Base-by-base conservation (phyloP, 192 early-diverging fungal genomes). In the Coemansia sp. region DNA sequence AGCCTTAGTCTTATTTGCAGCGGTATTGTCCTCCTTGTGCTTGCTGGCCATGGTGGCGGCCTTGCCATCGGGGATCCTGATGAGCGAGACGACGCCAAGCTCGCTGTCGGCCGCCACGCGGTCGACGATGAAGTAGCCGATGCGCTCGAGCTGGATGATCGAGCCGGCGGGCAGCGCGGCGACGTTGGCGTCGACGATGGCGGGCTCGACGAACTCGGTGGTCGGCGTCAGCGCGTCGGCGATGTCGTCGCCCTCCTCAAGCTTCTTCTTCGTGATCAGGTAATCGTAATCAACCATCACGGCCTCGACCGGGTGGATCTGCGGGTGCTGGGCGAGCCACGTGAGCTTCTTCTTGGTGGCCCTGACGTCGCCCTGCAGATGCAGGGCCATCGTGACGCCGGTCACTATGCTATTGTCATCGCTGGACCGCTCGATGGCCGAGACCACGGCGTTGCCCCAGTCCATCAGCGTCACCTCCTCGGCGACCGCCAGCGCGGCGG, bases 391-490 rank as follows among this genome's bases (percentile, higher is more conserved):
- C 23, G 89, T 85, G 19, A 95, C 78, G 21, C 53, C 61, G 0
- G 71, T 84, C 18, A 98, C 91, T 18, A 79, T 62, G 15, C 68
- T n/a, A n/a, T n/a, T 64, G 9, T 74, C 71, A 58, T 86, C 86
- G 0, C 42, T 76, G 52, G 2, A 13, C 81, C 89, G 88, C 56
- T 89, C 77, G 63, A 98, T 87, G 12, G 83, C 74, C 63, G 90
- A 85, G 64, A 99, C 89, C 74, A 98, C 86, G 9, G 91, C 95
- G 78, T 99, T 99, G 48, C 98, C 98, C 98, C 98, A 99, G 86
- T 98, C 96, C 96, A 99, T 98, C 63, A 99, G 83, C 41, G 98
- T 99, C 23, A 96, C 71, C 85, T 99, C 96, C 85, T 99, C 98
- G 65, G 88, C 89, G 7, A 88, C 68, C 50, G 85, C 92, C 23